Evolutionary conservation across 352 stramenopile genomes (phyloP).

Genomic region (Phytophthora hybrid): DNA sequence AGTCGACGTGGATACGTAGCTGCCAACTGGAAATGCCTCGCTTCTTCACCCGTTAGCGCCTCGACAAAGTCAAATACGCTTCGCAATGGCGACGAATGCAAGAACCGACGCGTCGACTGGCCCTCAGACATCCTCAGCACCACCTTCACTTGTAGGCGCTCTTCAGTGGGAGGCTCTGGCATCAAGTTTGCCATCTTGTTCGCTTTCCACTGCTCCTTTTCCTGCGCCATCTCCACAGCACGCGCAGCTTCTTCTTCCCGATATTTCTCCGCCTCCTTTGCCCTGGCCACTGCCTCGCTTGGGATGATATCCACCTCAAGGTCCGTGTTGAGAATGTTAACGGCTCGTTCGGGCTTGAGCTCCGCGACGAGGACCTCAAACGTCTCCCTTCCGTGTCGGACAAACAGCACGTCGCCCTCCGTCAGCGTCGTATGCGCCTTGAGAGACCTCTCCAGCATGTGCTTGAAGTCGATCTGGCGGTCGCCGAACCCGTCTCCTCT

Average conservation of each 20-base stretch:
- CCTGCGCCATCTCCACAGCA: conserved; percentile 27
- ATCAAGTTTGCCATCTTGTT: conserved; percentile 43
- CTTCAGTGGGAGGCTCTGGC: conserved; percentile 51
- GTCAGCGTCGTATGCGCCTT: conserved; percentile 82
- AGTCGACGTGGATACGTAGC: conserved; percentile 71
- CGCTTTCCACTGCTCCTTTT: conserved; percentile 56
- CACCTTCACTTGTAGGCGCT: conserved; percentile 57
- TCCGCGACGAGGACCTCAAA: conserved; percentile 77
- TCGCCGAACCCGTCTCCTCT: conserved; percentile 73
- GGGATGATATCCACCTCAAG: conserved; percentile 84
- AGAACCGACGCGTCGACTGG: conserved; percentile 59
- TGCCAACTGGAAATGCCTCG: conserved; percentile 54
- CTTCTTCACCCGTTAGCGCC: conserved; percentile 56
- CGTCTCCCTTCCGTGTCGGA: conserved; percentile 79
- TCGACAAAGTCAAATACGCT: conserved; percentile 65
- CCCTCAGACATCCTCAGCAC: conserved; percentile 59
- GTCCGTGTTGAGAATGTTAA: conserved; percentile 85
- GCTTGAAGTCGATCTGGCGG: conserved; percentile 85
- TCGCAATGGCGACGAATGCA: conserved; percentile 41
- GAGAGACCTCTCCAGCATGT: conserved; percentile 77
- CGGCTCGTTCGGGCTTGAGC: conserved; percentile 61
- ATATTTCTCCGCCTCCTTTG: conserved; percentile 45
- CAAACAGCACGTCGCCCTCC: conserved; percentile 76
- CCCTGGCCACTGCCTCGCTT: conserved; percentile 59
- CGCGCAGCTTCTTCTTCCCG: conserved; percentile 48